phyloP scores from a whole-genome alignment of 108 stramenopile genomes.

The Cylindrotheca fusiformis region DNA sequence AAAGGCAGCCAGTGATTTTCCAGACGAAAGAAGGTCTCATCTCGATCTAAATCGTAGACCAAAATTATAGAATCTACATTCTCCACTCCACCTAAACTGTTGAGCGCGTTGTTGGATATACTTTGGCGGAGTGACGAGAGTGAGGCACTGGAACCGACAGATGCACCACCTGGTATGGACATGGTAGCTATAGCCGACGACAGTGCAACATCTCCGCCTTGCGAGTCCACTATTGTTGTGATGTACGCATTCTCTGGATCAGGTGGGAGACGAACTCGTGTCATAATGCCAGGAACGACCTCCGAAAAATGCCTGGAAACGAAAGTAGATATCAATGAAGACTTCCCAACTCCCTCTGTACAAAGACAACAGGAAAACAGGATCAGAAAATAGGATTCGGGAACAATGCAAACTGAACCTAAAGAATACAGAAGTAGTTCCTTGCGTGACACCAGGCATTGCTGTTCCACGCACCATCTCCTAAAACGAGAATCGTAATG shows the following conservation, averaged over 20 bases:
- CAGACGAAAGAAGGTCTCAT: constrained; percentile 70
- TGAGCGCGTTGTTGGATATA: not conserved
- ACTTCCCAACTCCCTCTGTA: constrained; percentile 84
- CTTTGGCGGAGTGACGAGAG: not conserved
- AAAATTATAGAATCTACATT: constrained; percentile 71
- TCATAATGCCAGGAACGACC: constrained; percentile 75
- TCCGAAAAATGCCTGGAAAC: constrained; percentile 83
- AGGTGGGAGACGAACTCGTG: constrained; percentile 70
- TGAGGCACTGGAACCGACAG: constrained; percentile 1
- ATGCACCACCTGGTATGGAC: constrained; percentile 14
- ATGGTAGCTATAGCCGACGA: constrained; percentile 40
- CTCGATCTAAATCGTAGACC: constrained; percentile 79
- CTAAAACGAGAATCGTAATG: constrained; percentile 71
- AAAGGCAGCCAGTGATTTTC: constrained; percentile 82
- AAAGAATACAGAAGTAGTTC: constrained; percentile 3
- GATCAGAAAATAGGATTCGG: constrained; percentile 9
- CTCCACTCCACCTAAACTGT: constrained; percentile 28
- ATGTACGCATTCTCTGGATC: constrained; percentile 63
- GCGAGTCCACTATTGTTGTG: constrained; percentile 82
- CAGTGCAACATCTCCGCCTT: constrained; percentile 67
- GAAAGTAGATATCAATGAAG: constrained; percentile 80
- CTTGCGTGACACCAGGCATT: not conserved
- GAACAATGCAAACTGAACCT: not conserved
- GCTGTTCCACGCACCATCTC: constrained; percentile 62
- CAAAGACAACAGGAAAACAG: constrained; percentile 6